Conservation (phyloP, 1,284 basidiomycete genomes). For the Pseudozyma thailandica region DNA sequence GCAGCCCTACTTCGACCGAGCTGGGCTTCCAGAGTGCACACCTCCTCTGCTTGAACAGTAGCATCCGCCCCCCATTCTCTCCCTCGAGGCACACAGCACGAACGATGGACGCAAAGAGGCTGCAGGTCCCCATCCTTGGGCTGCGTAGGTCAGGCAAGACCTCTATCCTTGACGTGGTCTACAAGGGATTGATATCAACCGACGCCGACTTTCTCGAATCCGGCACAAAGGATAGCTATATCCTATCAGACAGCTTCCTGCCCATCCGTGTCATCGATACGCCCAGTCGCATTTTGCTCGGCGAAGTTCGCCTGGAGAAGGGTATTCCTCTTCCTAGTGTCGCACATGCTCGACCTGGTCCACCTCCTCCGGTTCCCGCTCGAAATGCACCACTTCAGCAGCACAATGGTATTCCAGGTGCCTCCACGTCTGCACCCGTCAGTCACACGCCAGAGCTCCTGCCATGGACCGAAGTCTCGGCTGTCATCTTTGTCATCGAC, state of each 20-base stretch:
- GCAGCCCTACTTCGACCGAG: too few relatives aligned
- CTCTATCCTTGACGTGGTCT: slow-evolving; percentile 88
- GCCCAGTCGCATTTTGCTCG: slow-evolving; percentile 77
- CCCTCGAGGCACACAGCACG: too few relatives aligned
- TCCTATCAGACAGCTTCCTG: slow-evolving; percentile 79
- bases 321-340: slow-evolving; percentile 33
- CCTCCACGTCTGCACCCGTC: slow-evolving; percentile 3
- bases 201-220: slow-evolving; percentile 90
- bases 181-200: slow-evolving; percentile 83
- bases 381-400: slow-evolving; percentile 18
- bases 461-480: slow-evolving; percentile 61
- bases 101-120: slow-evolving; percentile 31
- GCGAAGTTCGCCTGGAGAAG: slow-evolving; percentile 36
- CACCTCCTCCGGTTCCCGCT: slow-evolving; percentile 37
- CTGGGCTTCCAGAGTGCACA: neutral
- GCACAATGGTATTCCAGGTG: neutral
- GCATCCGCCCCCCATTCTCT: too few relatives aligned
- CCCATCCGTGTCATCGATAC: slow-evolving; percentile 96
- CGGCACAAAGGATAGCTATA: slow-evolving; percentile 35
- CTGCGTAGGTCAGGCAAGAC: slow-evolving; percentile 79
- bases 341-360: slow-evolving; percentile 19
- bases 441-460: slow-evolving; percentile 21
- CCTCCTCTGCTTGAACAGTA: too few relatives aligned
- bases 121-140: slow-evolving; percentile 48
- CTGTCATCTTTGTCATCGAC: slow-evolving; percentile 92